Conservation (phyloP, 225 moss, liverwort and hornwort genomes). For the Polytrichum formosum region DNA sequence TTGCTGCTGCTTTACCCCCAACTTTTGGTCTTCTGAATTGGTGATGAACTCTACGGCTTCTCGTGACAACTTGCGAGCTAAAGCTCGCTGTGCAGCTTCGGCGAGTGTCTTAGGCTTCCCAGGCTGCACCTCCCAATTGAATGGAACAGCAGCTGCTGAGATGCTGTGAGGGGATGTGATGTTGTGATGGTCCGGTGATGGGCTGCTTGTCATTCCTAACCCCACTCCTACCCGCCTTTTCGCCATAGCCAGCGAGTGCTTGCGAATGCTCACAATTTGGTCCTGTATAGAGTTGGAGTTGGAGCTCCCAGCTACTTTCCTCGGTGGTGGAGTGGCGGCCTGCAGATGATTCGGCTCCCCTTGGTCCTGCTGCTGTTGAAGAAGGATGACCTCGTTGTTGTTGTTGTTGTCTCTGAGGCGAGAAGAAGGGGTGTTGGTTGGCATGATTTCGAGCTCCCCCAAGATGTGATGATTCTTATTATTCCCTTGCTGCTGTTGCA, state of each 20-base stretch:
- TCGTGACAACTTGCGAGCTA: slow-evolving; percentile 48
- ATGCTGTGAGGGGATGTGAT: not conserved
- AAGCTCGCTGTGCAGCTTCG: slow-evolving; percentile 37
- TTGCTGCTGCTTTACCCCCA: not conserved
- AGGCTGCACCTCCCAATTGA: slow-evolving; percentile 78
- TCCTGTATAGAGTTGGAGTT: slow-evolving; percentile 15
- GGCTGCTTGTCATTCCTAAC: not conserved
- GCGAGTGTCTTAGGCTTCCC: slow-evolving; percentile 67
- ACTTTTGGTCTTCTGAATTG: slow-evolving; percentile 8
- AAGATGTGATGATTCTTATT: not conserved
- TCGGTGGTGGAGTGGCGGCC: no score
- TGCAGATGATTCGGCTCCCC: no score
- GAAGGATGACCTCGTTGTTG: no score
- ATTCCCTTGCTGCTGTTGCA: not conserved
- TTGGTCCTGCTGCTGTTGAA: no score
- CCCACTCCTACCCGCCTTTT: not conserved
- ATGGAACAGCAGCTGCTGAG: slow-evolving; percentile 39
- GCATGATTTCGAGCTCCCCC: slow-evolving; percentile 15
- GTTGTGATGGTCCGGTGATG: slow-evolving; percentile 30
- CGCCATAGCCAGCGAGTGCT: slow-evolving; percentile 16
- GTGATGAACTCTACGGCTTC: slow-evolving; percentile 17
- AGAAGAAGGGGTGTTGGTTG: not conserved
- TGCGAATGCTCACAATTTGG: slow-evolving; percentile 23
- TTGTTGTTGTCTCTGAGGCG: no score
- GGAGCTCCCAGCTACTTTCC: no score